These are phyloP conservation scores for Fistulinella cinereoalba DNA, from an alignment of 1,284 basidiomycete genomes.

Conservation along the genomic window DNA sequence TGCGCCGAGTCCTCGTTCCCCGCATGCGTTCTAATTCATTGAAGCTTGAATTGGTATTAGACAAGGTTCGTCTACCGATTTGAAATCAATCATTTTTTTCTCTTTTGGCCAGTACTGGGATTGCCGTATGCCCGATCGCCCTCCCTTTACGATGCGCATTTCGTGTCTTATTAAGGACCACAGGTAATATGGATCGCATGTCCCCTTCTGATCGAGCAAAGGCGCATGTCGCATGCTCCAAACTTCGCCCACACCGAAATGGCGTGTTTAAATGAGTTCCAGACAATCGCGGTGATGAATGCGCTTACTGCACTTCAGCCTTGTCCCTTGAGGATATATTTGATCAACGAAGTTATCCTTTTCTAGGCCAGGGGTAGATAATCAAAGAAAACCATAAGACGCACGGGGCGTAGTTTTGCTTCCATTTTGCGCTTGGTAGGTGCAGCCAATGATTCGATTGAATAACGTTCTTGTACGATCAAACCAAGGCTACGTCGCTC, in stretches of 20 bases:
- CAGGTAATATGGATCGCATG: too few relatives aligned
- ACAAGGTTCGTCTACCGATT: too few relatives aligned
- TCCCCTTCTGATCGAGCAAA: background rate
- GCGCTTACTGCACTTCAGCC: background rate
- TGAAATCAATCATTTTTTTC: too few relatives aligned
- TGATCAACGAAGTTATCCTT: background rate
- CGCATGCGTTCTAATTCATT: too few relatives aligned
- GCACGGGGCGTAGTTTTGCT: constrained; percentile 1
- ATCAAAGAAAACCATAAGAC: too few relatives aligned
- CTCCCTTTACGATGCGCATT: too few relatives aligned
- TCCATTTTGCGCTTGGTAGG: constrained; percentile 2
- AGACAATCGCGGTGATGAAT: constrained; percentile 2
- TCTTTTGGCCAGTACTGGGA: too few relatives aligned
- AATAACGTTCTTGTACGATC: background rate
- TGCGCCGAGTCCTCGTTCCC: too few relatives aligned
- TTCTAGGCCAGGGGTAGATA: background rate
- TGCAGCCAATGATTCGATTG: too few relatives aligned
- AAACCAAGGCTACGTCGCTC: constrained; percentile 17
- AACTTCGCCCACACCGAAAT: constrained; percentile 15
- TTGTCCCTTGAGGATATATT: background rate
- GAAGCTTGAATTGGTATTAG: too few relatives aligned
- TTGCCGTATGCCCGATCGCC: too few relatives aligned
- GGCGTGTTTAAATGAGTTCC: constrained; percentile 10
- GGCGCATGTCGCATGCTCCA: background rate
- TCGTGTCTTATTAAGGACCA: too few relatives aligned